phyloP scores from a whole-genome alignment of 768 basidiomycete genomes.

The Russula virescens region DNA sequence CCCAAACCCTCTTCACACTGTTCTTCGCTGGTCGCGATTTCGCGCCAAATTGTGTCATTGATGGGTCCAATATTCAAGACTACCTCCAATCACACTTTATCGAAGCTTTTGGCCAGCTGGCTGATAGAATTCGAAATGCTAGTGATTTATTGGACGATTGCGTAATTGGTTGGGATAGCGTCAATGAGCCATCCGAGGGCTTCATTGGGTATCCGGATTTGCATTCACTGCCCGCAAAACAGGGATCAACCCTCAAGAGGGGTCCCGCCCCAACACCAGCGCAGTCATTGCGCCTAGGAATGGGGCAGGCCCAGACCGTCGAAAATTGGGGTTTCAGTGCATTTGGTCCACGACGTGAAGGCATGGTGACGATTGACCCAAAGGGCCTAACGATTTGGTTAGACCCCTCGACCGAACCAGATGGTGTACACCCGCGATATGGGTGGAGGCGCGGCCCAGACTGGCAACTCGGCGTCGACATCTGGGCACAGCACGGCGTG shows the following conservation, averaged over 20 bases:
- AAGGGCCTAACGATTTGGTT: conserved; percentile 77
- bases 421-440: conserved; percentile 62
- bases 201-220: conserved; percentile 68
- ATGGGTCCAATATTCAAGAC: conserved; percentile 88
- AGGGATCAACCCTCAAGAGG: conserved; percentile 73
- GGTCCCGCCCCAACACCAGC: conserved; percentile 83
- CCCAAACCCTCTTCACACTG: conserved; percentile 87
- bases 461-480: conserved; percentile 73
- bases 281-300: conserved; percentile 79
- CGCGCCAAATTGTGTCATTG: conserved; percentile 86
- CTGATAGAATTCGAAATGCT: conserved; percentile 67
- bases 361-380: conserved; percentile 79
- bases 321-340: conserved; percentile 77
- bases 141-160: conserved; percentile 78
- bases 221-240: conserved; percentile 52
- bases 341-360: conserved; percentile 70
- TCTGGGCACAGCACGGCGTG: conserved; percentile 87
- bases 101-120: conserved; percentile 67
- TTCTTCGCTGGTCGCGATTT: conserved; percentile 90
- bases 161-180: conserved; percentile 92
- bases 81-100: conserved; percentile 77
- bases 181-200: conserved; percentile 94
- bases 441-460: conserved; percentile 72
- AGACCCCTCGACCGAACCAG: conserved; percentile 43
- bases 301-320: conserved; percentile 78